Conservation (phyloP, 495 filamentous ascomycete species). For the Parmelia sp. region DNA sequence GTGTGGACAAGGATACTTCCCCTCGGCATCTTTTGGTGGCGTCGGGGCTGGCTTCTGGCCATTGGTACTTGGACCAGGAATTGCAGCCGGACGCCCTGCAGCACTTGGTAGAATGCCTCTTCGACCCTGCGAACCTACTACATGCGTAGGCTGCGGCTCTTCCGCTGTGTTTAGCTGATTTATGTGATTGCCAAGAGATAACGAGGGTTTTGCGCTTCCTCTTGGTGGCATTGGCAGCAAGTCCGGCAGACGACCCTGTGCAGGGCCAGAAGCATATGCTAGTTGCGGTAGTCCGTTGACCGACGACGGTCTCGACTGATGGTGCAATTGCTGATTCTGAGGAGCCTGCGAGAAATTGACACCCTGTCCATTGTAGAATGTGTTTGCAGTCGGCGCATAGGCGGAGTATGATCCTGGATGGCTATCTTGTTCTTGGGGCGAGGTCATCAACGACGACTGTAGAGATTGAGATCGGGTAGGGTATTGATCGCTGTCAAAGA, state of each 20-base stretch:
- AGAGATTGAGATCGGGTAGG: conserved; percentile 8
- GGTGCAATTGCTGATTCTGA: conserved; percentile 6
- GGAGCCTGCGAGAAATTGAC: neutral
- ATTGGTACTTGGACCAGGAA: conserved; percentile 41
- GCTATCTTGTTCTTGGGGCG: neutral
- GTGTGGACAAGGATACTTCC: conserved; percentile 94
- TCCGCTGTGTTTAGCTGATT: conserved; percentile 10
- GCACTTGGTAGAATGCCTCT: conserved; percentile 86
- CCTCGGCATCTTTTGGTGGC: conserved; percentile 87
- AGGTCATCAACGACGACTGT: conserved; percentile 4
- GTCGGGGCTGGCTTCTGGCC: conserved; percentile 68
- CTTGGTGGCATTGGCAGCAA: conserved; percentile 18
- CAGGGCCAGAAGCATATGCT: conserved; percentile 14
- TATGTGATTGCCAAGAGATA: neutral
- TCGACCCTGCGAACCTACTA: conserved; percentile 86
- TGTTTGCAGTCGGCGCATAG: conserved; percentile 21
- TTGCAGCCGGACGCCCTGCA: conserved; percentile 66
- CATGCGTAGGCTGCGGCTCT: conserved; percentile 68
- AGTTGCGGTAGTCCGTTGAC: conserved; percentile 1
- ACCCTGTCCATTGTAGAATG: conserved; percentile 3
- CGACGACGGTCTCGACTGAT: conserved; percentile 6
- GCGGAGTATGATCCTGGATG: conserved; percentile 13
- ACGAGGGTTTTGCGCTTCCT: neutral
- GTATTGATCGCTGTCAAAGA: conserved; percentile 9
- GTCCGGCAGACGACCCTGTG: conserved; percentile 15